Evolutionary conservation across 2,329 filamentous ascomycete genomes (phyloP).

Genomic region (Aspergillus uvarum): DNA sequence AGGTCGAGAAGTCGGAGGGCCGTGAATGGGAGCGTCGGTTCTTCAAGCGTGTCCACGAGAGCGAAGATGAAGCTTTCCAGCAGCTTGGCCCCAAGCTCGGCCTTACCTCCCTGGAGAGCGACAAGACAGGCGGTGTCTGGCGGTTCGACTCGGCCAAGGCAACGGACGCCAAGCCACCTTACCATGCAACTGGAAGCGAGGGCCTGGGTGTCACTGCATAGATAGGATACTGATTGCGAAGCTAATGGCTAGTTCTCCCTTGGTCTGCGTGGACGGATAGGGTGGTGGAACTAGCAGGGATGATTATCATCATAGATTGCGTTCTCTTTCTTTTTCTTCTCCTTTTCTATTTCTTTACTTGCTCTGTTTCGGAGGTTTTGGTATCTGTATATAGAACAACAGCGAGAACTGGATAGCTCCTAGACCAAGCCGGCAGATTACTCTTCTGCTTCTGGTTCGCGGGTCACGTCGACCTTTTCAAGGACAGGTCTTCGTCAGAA

Average conservation of each 20-base stretch:
- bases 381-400: conserved; percentile 12
- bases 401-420: not conserved
- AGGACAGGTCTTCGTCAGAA: not conserved
- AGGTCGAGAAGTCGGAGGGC: conserved; percentile 71
- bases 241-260: conserved; percentile 1
- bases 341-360: not conserved
- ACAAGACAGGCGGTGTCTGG: conserved; percentile 71
- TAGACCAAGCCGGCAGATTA: not conserved
- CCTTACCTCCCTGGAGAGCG: conserved; percentile 52
- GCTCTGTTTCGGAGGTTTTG: not conserved
- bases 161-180: conserved; percentile 42
- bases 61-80: conserved; percentile 42
- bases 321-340: conserved; percentile 7
- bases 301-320: conserved; percentile 9
- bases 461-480: not conserved
- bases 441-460: not conserved
- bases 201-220: conserved; percentile 39
- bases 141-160: conserved; percentile 61
- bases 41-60: conserved; percentile 57
- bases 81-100: conserved; percentile 45
- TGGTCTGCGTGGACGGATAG: conserved; percentile 1
- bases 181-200: conserved; percentile 41
- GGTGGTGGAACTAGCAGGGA: not conserved
- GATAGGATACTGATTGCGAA: not conserved
- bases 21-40: conserved; percentile 79